Percentiles rank a stretch among this genome's conserved stretches.
Evolutionary conservation across 805 yeast genomes (phyloP).

Genomic region (Kodamaea lidongshanica): DNA sequence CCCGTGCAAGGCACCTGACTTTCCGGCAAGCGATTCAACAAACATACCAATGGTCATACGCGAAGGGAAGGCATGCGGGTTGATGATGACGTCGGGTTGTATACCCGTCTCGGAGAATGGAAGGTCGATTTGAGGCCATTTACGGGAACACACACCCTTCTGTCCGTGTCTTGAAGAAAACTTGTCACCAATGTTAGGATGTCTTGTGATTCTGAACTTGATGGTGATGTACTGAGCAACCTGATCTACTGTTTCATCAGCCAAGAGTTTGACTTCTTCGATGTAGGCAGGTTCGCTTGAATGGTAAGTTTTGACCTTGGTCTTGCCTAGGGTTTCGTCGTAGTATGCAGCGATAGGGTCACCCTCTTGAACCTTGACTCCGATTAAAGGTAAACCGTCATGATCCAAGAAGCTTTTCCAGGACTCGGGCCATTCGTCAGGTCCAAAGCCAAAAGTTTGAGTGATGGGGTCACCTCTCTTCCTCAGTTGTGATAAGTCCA

Average conservation of each 20-base stretch:
- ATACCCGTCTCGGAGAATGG: slow-evolving; percentile 96
- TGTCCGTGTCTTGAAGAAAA: slow-evolving; percentile 97
- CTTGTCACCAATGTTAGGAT: slow-evolving; percentile 95
- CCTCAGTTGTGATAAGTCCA: slow-evolving; percentile 71
- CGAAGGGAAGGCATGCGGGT: slow-evolving; percentile 99
- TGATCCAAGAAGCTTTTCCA: slow-evolving; percentile 86
- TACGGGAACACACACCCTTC: slow-evolving; percentile 96
- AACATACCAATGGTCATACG: slow-evolving; percentile 99
- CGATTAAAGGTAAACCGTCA: slow-evolving; percentile 90
- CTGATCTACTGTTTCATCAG: slow-evolving; percentile 67
- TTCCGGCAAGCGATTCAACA: slow-evolving; percentile 97
- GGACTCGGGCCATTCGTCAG: slow-evolving; percentile 83
- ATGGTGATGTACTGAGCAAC: slow-evolving; percentile 84
- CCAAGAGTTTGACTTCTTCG: slow-evolving; percentile 88
- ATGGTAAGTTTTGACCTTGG: slow-evolving; percentile 88
- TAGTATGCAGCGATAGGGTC: slow-evolving; percentile 91
- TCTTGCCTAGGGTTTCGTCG: slow-evolving; percentile 86
- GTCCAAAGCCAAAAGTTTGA: slow-evolving; percentile 91
- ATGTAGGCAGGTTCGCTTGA: slow-evolving; percentile 91
- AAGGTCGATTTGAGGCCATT: slow-evolving; percentile 96
- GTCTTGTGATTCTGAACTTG: slow-evolving; percentile 85
- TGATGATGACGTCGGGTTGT: slow-evolving; percentile 95
- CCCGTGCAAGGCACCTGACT: slow-evolving; percentile 97
- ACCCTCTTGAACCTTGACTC: slow-evolving; percentile 85
- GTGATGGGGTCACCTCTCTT: slow-evolving; percentile 91